Evolutionary conservation across 768 basidiomycete species (phyloP).

Genomic region (Macrolepiota fuliginosa): DNA sequence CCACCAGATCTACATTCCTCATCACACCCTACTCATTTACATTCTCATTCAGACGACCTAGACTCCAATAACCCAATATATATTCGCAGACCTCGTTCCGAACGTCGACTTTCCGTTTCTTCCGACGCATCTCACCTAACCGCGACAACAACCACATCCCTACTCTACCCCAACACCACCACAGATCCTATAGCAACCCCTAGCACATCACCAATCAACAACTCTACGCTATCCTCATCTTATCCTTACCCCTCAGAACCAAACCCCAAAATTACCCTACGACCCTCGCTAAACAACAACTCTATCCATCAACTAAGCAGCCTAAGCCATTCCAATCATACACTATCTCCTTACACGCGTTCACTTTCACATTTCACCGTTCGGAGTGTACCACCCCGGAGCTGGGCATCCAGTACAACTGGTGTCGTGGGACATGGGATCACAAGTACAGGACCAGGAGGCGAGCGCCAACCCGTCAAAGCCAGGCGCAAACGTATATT

Average conservation of each 20-base stretch:
- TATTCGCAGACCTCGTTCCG: slow-evolving; percentile 22
- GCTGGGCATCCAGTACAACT: slow-evolving; percentile 19
- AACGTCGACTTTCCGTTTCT: slow-evolving; percentile 44
- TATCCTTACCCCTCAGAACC: slow-evolving; percentile 26
- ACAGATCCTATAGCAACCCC: slow-evolving; percentile 11
- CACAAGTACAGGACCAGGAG: slow-evolving; percentile 23
- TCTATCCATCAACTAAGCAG: slow-evolving; percentile 85
- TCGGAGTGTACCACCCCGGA: slow-evolving; percentile 75
- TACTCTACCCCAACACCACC: slow-evolving; percentile 7
- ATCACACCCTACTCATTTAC: slow-evolving; percentile 14
- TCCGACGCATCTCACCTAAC: slow-evolving; percentile 57
- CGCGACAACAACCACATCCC: slow-evolving; percentile 31
- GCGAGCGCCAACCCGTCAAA: slow-evolving; percentile 58
- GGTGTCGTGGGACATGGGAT: slow-evolving; percentile 18
- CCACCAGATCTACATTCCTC: slow-evolving; percentile 29
- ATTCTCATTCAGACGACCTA: slow-evolving; percentile 2
- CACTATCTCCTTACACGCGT: slow-evolving; percentile 90
- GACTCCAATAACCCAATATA: slow-evolving; percentile 18
- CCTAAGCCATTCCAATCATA: slow-evolving; percentile 88
- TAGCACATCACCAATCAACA: slow-evolving; percentile 14
- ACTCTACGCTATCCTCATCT: not conserved
- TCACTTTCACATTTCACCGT: slow-evolving; percentile 91
- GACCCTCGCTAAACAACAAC: slow-evolving; percentile 64
- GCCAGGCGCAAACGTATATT: slow-evolving; percentile 77
- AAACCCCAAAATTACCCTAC: slow-evolving; percentile 59